Evolutionary conservation across 108 stramenopile species (phyloP).

Genomic region (Skeletonema tropicum): DNA sequence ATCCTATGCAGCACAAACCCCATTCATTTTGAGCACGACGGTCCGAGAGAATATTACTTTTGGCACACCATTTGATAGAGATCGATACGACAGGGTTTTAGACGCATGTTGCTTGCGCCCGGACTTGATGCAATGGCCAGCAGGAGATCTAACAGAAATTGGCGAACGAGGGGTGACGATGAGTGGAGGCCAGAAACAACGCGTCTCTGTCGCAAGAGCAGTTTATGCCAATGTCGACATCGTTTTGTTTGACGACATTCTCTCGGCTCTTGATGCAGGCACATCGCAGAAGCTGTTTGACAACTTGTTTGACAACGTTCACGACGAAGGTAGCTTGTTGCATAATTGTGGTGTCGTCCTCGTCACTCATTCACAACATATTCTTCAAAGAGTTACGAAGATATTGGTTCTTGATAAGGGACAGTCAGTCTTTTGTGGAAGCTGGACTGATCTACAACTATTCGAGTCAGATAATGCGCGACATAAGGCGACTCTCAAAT

Average conservation of each 20-base stretch:
- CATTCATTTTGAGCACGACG: constrained; percentile 94
- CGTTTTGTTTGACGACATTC: constrained; percentile 88
- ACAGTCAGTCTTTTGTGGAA: constrained; percentile 56
- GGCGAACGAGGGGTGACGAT: constrained; percentile 95
- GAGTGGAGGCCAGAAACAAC: constrained; percentile 85
- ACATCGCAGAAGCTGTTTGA: constrained; percentile 78
- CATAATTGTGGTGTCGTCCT: constrained; percentile 62
- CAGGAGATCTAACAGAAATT: constrained; percentile 83
- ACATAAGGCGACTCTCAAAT: constrained; percentile 53
- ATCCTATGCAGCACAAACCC: constrained; percentile 90
- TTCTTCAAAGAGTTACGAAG: constrained; percentile 63
- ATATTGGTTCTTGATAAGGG: constrained; percentile 68
- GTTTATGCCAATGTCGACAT: constrained; percentile 79
- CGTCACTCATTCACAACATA: constrained; percentile 85
- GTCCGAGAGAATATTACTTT: constrained; percentile 96
- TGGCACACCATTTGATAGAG: constrained; percentile 72
- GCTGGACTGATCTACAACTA: constrained; percentile 58
- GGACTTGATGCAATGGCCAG: constrained; percentile 68
- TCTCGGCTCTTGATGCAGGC: constrained; percentile 90
- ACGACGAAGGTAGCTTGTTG: constrained; percentile 39
- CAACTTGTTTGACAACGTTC: constrained; percentile 40
- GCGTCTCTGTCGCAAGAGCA: constrained; percentile 76
- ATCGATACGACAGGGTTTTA: constrained; percentile 82
- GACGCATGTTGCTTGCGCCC: constrained; percentile 78
- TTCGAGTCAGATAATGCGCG: constrained; percentile 42